Conservation (phyloP, 805 yeast genomes). For the Zygosaccharomyces bailii region DNA sequence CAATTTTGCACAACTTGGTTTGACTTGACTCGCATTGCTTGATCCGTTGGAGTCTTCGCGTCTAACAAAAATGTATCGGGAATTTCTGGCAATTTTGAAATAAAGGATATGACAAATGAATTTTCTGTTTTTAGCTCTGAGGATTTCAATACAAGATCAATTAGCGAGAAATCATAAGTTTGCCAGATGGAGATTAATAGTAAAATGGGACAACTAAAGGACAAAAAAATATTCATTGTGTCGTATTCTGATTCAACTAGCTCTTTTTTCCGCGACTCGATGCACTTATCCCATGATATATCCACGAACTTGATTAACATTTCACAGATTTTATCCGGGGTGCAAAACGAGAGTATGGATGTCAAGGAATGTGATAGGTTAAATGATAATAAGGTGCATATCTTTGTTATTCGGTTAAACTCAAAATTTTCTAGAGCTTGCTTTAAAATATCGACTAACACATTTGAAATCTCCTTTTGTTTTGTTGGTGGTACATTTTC, state of each 20-base stretch:
- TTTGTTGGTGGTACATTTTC: slow-evolving; percentile 44
- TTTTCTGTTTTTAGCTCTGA: slow-evolving; percentile 18
- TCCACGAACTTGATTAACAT: slow-evolving; percentile 55
- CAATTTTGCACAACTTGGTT: slow-evolving; percentile 55
- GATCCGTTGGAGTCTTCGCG: slow-evolving; percentile 25
- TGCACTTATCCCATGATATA: slow-evolving; percentile 32
- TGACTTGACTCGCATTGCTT: slow-evolving; percentile 27
- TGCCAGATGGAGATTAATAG: slow-evolving; percentile 42
- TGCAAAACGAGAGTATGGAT: slow-evolving; percentile 43
- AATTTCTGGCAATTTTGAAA: slow-evolving; percentile 26
- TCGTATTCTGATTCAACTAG: slow-evolving; percentile 44
- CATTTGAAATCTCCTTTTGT: slow-evolving; percentile 44
- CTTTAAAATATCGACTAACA: slow-evolving; percentile 34
- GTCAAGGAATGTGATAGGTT: slow-evolving; percentile 40
- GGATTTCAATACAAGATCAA: slow-evolving; percentile 27
- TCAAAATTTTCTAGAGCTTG: slow-evolving; percentile 42
- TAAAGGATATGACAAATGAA: slow-evolving; percentile 35
- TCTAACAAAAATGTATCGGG: slow-evolving; percentile 29
- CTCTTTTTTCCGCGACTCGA: slow-evolving; percentile 15
- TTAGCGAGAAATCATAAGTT: slow-evolving; percentile 38
- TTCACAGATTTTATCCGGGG: slow-evolving; percentile 43
- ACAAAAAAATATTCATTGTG: slow-evolving; percentile 63
- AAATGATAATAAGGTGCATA: slow-evolving; percentile 50
- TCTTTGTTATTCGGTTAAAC: slow-evolving; percentile 43
- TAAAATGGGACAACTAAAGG: slow-evolving; percentile 60